Base-by-base conservation (phyloP, 1,139 yeast species). In the Taphrina deformans region DNA sequence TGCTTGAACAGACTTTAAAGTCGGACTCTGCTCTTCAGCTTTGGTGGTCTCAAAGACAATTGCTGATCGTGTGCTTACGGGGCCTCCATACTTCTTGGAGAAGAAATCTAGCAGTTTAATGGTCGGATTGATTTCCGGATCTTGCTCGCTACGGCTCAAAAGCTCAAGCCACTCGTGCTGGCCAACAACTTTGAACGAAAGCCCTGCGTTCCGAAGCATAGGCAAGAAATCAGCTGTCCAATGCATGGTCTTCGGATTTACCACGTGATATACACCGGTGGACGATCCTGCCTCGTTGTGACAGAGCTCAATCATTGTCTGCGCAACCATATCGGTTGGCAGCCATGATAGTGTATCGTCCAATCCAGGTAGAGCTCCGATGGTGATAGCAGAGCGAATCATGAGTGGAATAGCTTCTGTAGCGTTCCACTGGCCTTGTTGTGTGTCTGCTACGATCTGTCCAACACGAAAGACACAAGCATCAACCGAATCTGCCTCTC, bases 381-480 rank as follows among this genome's bases (percentile, higher is more conserved):
- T 44, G 3, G n/a, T n/a, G 24, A 18, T 21, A 44, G 48, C 48
- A 21, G 48, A 44, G 14, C 48, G 24, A 3, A 44, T 44, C 48
- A 44, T 44, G n/a, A 44, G 27, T 21, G 48, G 48, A 21, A 44
- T 44, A 21, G 48, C 48, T n/a, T 44, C 48, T 21, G 48, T 44
- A 10, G 24, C 48, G n/a, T 44, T 44, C 48, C 48, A 44, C 21
- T 44, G 48, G n/a, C 48, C 48, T 21, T 44, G 48, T 44, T 44
- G 48, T 23, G 48, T 44, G 21, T 44, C 48, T 21, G 48, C 48
- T 21, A 44, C n/a, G 27, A 44, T 44, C 27, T 44, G 48, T 44
- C 48, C 48, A 16, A 44, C 48, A 21, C 48, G 48, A 21, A 44
- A 23, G n/a, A 44, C 48, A 9, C n/a, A 21, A 7, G 48, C 48